Evolutionary conservation across 495 filamentous ascomycete genomes (phyloP).

Genomic region (Penicillium longicatenatum): DNA sequence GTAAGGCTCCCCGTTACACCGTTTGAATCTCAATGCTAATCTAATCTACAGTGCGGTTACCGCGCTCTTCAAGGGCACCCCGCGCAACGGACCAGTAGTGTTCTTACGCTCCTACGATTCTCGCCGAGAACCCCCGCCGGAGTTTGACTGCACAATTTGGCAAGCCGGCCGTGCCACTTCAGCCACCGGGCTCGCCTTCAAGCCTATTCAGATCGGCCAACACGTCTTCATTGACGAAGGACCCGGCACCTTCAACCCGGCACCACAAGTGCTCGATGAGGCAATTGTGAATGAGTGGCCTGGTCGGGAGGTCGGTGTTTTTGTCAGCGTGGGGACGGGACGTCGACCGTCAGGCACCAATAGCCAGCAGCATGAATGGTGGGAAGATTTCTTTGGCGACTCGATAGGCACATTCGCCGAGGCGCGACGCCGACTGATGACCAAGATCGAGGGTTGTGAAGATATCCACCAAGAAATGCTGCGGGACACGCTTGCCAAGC

Average conservation of each 20-base stretch:
- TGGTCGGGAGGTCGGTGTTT: constrained; percentile 83
- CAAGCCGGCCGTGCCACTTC: constrained; percentile 93
- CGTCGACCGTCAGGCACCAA: constrained; percentile 77
- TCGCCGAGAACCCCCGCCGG: constrained; percentile 81
- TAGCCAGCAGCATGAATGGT: constrained; percentile 73
- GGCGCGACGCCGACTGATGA: constrained; percentile 76
- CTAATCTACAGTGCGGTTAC: constrained; percentile 70
- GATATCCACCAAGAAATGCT: constrained; percentile 85
- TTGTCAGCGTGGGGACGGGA: constrained; percentile 90
- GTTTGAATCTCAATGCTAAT: constrained; percentile 10
- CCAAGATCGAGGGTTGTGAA: constrained; percentile 95
- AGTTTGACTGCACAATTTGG: constrained; percentile 93
- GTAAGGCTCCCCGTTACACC: constrained; percentile 50
- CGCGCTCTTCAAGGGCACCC: constrained; percentile 83
- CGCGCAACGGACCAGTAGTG: constrained; percentile 62
- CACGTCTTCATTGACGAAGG: constrained; percentile 94
- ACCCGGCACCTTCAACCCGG: constrained; percentile 86
- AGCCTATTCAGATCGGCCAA: constrained; percentile 91
- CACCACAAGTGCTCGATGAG: constrained; percentile 84
- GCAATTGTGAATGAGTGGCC: constrained; percentile 93
- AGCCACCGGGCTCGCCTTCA: constrained; percentile 90
- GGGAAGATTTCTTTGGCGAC: constrained; percentile 83
- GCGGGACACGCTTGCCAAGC: constrained; percentile 70
- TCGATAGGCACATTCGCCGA: constrained; percentile 81
- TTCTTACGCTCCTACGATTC: constrained; percentile 93